Conservation (phyloP, 306 rosid genomes). For the Cercis canadensis region DNA sequence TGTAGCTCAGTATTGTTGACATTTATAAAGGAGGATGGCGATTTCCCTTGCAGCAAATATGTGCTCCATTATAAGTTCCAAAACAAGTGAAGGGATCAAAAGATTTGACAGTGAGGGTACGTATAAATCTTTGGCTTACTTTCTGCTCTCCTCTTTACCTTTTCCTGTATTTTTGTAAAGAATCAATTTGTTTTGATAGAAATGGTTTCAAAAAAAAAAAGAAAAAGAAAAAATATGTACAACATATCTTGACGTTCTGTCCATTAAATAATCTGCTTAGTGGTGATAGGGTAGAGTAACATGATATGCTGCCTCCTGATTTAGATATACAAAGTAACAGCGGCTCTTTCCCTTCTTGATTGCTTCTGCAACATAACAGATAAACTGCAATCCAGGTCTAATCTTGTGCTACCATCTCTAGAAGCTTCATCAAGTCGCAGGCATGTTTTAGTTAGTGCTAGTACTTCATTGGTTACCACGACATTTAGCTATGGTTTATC, state of each 20-base stretch:
- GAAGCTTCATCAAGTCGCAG: slow-evolving; percentile 61
- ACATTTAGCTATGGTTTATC: slow-evolving; percentile 49
- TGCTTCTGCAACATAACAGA: slow-evolving; percentile 61
- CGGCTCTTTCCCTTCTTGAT: slow-evolving; percentile 40
- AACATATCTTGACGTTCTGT: not conserved
- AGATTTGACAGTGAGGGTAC: slow-evolving; percentile 51
- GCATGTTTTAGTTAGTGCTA: slow-evolving; percentile 39
- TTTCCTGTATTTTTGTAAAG: slow-evolving; percentile 1
- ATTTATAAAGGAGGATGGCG: slow-evolving; percentile 48
- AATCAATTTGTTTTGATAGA: not conserved
- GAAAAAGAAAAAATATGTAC: slow-evolving; percentile 4
- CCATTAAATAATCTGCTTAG: not conserved
- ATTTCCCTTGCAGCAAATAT: slow-evolving; percentile 52
- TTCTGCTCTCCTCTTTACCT: not conserved
- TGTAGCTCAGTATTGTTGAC: slow-evolving; percentile 34
- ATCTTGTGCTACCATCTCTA: slow-evolving; percentile 45
- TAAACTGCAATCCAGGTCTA: slow-evolving; percentile 58
- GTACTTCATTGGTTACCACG: slow-evolving; percentile 50
- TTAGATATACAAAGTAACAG: no score
- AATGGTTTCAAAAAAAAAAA: not conserved
- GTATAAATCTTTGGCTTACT: slow-evolving; percentile 7
- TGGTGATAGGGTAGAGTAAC: slow-evolving; percentile 2
- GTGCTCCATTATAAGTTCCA: slow-evolving; percentile 47
- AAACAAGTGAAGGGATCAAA: slow-evolving; percentile 29
- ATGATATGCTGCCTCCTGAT: not conserved